Evolutionary conservation across 192 early-diverging fungal genomes (phyloP), one percentile per base, ranked within the genome.

Genomic region (Pilobolus umbonatus): DNA sequence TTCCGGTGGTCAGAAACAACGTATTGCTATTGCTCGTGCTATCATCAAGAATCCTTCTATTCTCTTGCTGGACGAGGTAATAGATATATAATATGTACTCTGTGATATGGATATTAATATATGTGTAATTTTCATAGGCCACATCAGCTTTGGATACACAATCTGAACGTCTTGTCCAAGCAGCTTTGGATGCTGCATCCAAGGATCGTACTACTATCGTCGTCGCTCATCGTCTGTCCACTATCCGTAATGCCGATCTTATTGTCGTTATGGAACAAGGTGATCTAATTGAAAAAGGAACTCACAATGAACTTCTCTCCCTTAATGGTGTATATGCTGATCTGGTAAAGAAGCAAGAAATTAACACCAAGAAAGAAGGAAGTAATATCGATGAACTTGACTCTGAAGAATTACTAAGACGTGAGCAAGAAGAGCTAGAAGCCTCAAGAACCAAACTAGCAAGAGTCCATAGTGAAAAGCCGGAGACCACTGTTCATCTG

Each of bases 21-120:
- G 95, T 60, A 92, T 96, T 65, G 92, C 93, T 54, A 96, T 98
- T 78, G 94, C 94, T 14, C 82, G 94, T 35, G 92, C 93, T 19
- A 76, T 97, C 49, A 79, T 95, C 44, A 90, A 90, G 68, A 85
- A 94, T 71, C 92, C 94, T 11, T 71, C 69, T 22, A 91, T 97
- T 9, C 76, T 97, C 32, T 67, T 93, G 8, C 72, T 93, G 7
- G 93, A 95, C 73, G 93, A 95, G 54, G 62, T 65, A 57, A 65
- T 1, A 24, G 4, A 15, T 57, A 57, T 15, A 0, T 4, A 8
- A 40, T 48, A 28, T 45, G 15, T 46, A 34, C 44, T 19, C 5
- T 21, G 17, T 48, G 11, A 17, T 14, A 22, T 15, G 14, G 14
- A 22, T 12, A 25, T 48, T 22, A 24, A 21, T 48, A 12, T 11